These are phyloP conservation scores for Yamadazyma kitorensis DNA, from an alignment of 805 yeast genomes.

Conservation along the genomic window DNA sequence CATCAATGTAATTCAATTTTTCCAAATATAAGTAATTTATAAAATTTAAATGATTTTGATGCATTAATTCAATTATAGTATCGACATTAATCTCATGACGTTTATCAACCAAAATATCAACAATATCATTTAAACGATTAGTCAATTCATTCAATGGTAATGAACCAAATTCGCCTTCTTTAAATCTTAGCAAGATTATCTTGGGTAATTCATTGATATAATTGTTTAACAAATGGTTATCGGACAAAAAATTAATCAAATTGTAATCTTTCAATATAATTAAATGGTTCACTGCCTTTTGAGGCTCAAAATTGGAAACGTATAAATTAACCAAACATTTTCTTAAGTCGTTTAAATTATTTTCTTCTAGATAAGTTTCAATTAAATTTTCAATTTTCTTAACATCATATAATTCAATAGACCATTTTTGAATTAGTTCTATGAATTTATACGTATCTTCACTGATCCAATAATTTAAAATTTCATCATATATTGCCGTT, in stretches of 20 bases:
- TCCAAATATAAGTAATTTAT: constrained; percentile 67
- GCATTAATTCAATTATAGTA: constrained; percentile 47
- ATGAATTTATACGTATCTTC: constrained; percentile 30
- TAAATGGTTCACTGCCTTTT: constrained; percentile 63
- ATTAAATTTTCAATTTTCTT: constrained; percentile 42
- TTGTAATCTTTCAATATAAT: constrained; percentile 52
- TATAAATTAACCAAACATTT: constrained; percentile 51
- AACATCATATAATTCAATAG: constrained; percentile 48
- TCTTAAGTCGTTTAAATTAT: constrained; percentile 25
- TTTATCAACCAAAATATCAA: constrained; percentile 57
- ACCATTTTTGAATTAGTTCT: constrained; percentile 55
- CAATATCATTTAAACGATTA: constrained; percentile 39
- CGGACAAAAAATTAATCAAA: constrained; percentile 56
- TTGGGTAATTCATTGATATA: constrained; percentile 50
- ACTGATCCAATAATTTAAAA: constrained; percentile 52
- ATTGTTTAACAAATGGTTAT: constrained; percentile 58
- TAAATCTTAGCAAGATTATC: constrained; percentile 44
- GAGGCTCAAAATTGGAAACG: constrained; percentile 54
- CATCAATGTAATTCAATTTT: constrained; percentile 54
- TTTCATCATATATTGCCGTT: constrained; percentile 24
- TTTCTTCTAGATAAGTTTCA: constrained; percentile 43
- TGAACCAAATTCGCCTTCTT: constrained; percentile 31
- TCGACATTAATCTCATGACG: constrained; percentile 64
- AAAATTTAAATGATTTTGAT: constrained; percentile 39
- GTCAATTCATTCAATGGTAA: constrained; percentile 42